Evolutionary conservation across 2,329 filamentous ascomycete genomes (phyloP), one percentile per base, ranked within the genome.

Genomic region (Ophiobolus disseminans): DNA sequence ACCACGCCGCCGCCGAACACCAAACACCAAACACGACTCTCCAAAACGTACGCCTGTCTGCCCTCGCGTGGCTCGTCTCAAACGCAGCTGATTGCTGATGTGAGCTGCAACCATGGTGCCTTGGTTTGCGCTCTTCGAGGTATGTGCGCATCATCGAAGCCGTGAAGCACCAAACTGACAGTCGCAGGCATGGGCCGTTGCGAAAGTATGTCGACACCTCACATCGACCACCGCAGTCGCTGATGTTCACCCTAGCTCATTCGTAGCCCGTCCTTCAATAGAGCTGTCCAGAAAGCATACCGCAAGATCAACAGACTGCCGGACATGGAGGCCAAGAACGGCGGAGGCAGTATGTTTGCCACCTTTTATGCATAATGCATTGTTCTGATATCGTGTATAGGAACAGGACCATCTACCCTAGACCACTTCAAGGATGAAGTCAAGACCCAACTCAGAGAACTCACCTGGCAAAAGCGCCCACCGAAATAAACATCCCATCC

Each of bases 381-480:
- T 5, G 9, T 14, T 46, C 59, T 53, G 26, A 55, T 45, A 19
- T 22, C 30, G 25, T 42, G 5, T 13, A 17, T 23, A 72, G 66
- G 63, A 49, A 61, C 65, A 39, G 69, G 72, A 5, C 69, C 71
- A 2, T 70, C 70, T 0, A 78, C 82, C 41, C 46, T 81, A 9
- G 70, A 76, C 39, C 77, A 82, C 48, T 84, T 82, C 62, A 70
- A 74, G 22, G 78, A 84, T 28, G 82, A 84, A 61, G 58, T 85
- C 32, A 79, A 75, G 57, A 66, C 74, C 5, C 78, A 81, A 50
- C 72, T 80, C 40, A 55, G 57, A 31, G 68, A 70, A 11, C 58
- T 72, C 23, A 70, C 68, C n/a, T 72, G 68, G 69, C 69, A 70
- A 47, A 70, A 70, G 38, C 65, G 63, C 23, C 66, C 63, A 13